Conservation (phyloP, 1,284 basidiomycete species). For the Phenoliferia sp. region DNA sequence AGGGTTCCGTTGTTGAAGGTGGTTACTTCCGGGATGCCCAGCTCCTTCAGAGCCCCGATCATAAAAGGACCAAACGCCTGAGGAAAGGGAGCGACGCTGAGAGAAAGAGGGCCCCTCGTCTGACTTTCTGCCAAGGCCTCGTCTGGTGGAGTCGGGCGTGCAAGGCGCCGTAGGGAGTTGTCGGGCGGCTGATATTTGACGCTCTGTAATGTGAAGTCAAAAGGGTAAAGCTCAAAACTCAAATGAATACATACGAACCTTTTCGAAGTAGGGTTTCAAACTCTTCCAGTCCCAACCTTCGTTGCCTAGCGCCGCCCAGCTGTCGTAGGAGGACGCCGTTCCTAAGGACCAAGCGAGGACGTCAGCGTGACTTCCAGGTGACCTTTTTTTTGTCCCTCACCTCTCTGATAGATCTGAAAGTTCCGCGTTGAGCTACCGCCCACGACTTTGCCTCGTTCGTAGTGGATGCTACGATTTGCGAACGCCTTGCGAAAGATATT, state of each 20-base stretch:
- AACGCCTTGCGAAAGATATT: neutral
- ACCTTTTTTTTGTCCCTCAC: neutral
- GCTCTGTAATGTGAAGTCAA: neutral
- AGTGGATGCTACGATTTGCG: neutral
- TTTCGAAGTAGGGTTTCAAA: neutral
- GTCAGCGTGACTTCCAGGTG: neutral
- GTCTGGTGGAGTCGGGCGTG: neutral
- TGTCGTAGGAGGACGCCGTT: neutral
- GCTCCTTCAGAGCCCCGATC: neutral
- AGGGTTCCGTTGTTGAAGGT: neutral
- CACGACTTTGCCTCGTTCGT: constrained; percentile 1
- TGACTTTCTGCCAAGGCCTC: neutral
- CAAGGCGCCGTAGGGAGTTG: neutral
- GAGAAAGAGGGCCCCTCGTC: neutral
- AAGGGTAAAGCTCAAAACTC: neutral
- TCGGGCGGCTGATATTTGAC: neutral
- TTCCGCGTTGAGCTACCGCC: constrained; percentile 4
- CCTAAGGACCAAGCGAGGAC: neutral
- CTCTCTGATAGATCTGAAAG: neutral
- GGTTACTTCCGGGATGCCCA: neutral
- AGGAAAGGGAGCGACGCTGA: neutral
- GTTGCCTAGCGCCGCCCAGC: neutral
- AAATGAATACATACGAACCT: neutral
- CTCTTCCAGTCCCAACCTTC: neutral
- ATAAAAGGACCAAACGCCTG: neutral